A percentile compares a stretch with the other conserved stretches of the same genome.
Conservation (phyloP, 2,329 filamentous ascomycete species). For the Cladosporium austrohemisphaericum region DNA sequence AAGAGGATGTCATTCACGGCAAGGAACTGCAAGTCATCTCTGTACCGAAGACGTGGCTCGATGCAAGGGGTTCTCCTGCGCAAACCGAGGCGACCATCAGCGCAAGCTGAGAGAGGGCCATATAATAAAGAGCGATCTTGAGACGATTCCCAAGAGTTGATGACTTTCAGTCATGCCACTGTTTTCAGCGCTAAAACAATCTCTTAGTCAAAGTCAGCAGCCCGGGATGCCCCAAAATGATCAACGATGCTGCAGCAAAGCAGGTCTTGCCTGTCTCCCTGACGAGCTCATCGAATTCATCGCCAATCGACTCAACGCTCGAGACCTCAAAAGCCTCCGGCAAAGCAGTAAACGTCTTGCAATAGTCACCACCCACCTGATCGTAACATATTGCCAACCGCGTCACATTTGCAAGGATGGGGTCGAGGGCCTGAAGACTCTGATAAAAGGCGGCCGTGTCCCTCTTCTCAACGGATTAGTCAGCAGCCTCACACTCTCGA, state of each 20-base stretch:
- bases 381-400: background rate
- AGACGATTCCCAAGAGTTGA: no score
- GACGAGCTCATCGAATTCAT: constrained; percentile 6
- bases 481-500: background rate
- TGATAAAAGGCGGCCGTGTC: constrained; percentile 1
- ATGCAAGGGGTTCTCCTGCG: no score
- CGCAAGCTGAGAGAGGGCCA: no score
- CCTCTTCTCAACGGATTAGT: background rate
- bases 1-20: no score
- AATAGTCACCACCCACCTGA: background rate
- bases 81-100: no score
- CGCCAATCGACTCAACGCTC: background rate
- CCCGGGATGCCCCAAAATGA: background rate
- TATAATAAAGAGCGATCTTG: no score
- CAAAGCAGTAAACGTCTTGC: constrained; percentile 8
- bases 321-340: background rate
- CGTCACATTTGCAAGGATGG: background rate
- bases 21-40: no score
- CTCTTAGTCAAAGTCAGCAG: no score
- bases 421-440: background rate
- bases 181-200: no score
- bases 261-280: background rate
- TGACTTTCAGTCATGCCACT: no score
- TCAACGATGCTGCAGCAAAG: background rate
- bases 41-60: no score